A percentile compares a stretch with the other conserved stretches of the same genome.
phyloP scores from a whole-genome alignment of 176 grass and related monocot genomes.

The Musa troglodytarum region DNA sequence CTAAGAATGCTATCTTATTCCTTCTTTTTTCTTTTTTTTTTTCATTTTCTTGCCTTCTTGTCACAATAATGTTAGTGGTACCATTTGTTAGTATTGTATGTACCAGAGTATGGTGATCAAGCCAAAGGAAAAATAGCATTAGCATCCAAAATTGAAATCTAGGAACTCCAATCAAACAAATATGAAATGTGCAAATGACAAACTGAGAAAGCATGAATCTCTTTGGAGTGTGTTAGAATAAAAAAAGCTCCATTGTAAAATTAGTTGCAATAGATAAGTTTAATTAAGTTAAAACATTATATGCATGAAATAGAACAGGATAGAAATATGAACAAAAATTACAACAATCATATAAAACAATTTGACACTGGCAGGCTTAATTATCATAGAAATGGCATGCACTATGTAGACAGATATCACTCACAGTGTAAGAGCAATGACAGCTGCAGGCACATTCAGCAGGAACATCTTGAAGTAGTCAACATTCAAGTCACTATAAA shows the following conservation, averaged over 20 bases:
- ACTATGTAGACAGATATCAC: conserved; percentile 25
- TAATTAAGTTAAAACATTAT: background rate
- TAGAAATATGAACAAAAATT: background rate
- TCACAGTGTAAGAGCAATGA: conserved; percentile 76
- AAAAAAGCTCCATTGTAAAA: background rate
- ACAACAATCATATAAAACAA: background rate
- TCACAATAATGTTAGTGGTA: no score
- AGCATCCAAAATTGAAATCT: no score
- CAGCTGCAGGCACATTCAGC: conserved; percentile 72
- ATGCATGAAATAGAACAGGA: background rate
- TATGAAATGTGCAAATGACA: no score
- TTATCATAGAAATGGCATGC: conserved; percentile 1
- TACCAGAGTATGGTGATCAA: background rate
- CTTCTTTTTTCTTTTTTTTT: no score
- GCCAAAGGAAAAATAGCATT: no score
- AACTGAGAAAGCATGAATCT: no score
- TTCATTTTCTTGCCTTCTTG: no score
- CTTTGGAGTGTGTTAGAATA: no score
- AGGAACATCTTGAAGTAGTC: conserved; percentile 91
- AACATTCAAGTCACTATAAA: conserved; percentile 77
- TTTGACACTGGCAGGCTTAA: background rate
- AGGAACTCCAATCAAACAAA: no score
- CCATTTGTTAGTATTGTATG: no score
- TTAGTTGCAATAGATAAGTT: background rate
- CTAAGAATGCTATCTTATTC: no score